A percentile compares a stretch with the other conserved stretches of the same genome.
phyloP scores from a whole-genome alignment of 225 moss, liverwort and hornwort species.

The Rhytidiadelphus loreus region DNA sequence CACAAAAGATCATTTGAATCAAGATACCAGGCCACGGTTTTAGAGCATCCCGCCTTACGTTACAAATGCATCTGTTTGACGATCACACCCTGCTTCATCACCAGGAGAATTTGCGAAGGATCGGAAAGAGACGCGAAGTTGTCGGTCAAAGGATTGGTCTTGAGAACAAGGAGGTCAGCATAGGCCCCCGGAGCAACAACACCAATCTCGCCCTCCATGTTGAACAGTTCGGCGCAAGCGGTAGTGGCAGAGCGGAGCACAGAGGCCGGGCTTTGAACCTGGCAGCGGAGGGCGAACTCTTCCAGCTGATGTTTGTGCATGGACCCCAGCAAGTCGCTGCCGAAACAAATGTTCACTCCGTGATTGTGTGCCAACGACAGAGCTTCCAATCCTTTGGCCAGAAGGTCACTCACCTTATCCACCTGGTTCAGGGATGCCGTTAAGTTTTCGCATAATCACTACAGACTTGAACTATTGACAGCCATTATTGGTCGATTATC shows the following conservation, averaged over 20 bases:
- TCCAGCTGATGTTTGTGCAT: slow-evolving; percentile 53
- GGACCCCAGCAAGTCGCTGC: slow-evolving; percentile 45
- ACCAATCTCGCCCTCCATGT: slow-evolving; percentile 48
- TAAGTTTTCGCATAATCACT: background rate
- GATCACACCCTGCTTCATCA: slow-evolving; percentile 41
- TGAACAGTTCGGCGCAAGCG: slow-evolving; percentile 37
- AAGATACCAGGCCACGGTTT: background rate
- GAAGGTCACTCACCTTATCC: slow-evolving; percentile 39
- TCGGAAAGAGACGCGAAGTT: slow-evolving; percentile 19
- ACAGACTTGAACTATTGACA: background rate
- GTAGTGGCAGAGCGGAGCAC: slow-evolving; percentile 52
- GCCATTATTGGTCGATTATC: background rate
- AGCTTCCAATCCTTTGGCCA: slow-evolving; percentile 35
- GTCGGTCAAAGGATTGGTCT: slow-evolving; percentile 30
- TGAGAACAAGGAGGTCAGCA: slow-evolving; percentile 39
- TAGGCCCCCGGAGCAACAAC: slow-evolving; percentile 27
- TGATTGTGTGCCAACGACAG: slow-evolving; percentile 32
- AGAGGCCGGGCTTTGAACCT: slow-evolving; percentile 26
- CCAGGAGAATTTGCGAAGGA: slow-evolving; percentile 27
- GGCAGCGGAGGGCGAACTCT: slow-evolving; percentile 38
- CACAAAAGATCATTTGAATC: background rate
- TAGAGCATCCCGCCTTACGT: background rate
- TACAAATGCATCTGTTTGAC: background rate
- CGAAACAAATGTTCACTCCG: slow-evolving; percentile 47
- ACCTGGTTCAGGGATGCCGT: background rate